Evolutionary conservation across 2,329 filamentous ascomycete genomes (phyloP).

Genomic region (Fusarium dimerum): DNA sequence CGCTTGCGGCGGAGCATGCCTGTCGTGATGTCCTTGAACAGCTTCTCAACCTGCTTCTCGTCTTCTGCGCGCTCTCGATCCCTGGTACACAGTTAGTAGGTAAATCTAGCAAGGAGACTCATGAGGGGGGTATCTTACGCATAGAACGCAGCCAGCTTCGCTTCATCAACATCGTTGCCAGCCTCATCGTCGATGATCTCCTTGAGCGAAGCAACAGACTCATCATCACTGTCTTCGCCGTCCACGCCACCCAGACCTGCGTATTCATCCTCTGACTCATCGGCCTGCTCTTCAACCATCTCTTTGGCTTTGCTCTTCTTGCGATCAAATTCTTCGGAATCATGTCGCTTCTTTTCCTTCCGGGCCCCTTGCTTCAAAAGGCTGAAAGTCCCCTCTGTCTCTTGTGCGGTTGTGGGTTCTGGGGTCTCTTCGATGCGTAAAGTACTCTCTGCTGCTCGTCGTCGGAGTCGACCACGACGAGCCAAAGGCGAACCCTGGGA

Average conservation of each 20-base stretch:
- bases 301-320: slow-evolving; percentile 85
- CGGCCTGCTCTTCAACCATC: slow-evolving; percentile 89
- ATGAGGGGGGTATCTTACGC: slow-evolving; percentile 65
- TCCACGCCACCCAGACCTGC: slow-evolving; percentile 88
- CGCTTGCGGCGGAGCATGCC: slow-evolving; percentile 84
- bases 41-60: slow-evolving; percentile 84
- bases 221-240: slow-evolving; percentile 82
- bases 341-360: slow-evolving; percentile 53
- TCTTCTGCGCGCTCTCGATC: slow-evolving; percentile 79
- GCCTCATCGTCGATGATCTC: slow-evolving; percentile 90
- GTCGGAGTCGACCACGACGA: slow-evolving; percentile 57
- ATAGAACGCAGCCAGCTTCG: slow-evolving; percentile 81
- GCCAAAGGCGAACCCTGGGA: slow-evolving; percentile 65
- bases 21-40: slow-evolving; percentile 90
- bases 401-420: slow-evolving; percentile 15
- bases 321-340: slow-evolving; percentile 68
- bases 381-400: slow-evolving; percentile 59
- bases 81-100: slow-evolving; percentile 42
- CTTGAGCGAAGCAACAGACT: slow-evolving; percentile 68
- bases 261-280: slow-evolving; percentile 98
- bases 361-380: slow-evolving; percentile 68
- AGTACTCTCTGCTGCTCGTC: slow-evolving; percentile 40
- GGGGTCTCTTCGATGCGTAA: slow-evolving; percentile 21
- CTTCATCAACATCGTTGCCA: slow-evolving; percentile 75
- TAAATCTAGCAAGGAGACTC: neutral